Conservation (phyloP, 2,329 filamentous ascomycete species). For the Sporothrix globosa region DNA sequence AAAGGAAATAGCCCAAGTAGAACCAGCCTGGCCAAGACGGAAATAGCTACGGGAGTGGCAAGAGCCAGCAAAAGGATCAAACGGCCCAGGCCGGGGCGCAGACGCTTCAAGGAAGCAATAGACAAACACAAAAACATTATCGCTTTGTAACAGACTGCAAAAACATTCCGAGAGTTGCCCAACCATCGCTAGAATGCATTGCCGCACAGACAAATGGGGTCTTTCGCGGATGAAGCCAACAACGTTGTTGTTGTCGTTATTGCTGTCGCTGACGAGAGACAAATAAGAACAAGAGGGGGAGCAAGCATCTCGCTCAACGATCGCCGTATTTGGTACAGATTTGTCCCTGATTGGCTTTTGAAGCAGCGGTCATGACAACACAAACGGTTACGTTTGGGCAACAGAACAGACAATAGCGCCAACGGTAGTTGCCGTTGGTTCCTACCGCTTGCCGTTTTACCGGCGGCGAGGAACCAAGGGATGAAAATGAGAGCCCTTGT, state of each 20-base stretch:
- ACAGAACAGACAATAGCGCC: slow-evolving; percentile 14
- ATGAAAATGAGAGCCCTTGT: background rate
- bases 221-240: background rate
- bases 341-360: no score
- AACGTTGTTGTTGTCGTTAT: background rate
- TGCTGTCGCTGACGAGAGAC: no score
- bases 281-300: no score
- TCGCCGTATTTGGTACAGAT: no score
- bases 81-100: background rate
- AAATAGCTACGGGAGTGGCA: slow-evolving; percentile 1
- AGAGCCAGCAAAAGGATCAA: background rate
- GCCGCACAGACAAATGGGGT: background rate
- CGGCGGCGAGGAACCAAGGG: slow-evolving; percentile 10
- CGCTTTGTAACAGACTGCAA: background rate
- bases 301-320: no score
- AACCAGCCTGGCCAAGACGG: background rate
- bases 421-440: slow-evolving; percentile 17
- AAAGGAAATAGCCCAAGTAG: background rate
- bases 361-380: no score
- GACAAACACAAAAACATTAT: background rate
- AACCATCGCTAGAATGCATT: background rate
- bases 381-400: background rate
- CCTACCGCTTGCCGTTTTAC: background rate
- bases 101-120: background rate
- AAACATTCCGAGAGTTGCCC: no score